Base-by-base conservation (phyloP, 2,329 filamentous ascomycete genomes). In the Esteya vermicola region DNA sequence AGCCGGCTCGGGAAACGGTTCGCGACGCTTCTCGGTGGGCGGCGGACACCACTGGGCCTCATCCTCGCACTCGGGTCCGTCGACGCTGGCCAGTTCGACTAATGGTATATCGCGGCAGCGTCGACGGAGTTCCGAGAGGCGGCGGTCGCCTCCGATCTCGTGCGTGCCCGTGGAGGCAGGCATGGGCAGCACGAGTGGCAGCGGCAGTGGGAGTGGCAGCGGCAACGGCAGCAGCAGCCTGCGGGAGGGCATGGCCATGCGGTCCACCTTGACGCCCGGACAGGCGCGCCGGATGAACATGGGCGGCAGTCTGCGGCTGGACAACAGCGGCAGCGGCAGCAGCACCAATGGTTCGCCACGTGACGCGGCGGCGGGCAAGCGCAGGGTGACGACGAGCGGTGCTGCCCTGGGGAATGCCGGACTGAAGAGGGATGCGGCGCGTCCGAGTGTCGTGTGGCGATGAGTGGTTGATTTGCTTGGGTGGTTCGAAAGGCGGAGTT, bases 251-350 rank as follows among this genome's bases (percentile, higher is more conserved):
- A 36, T 37, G 3, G 40, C 39, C 13, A 40, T 41, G 21, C 19
- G 27, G 23, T 41, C 49, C 28, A 53, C 57, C 4, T 60, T 75
- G 45, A 74, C 70, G 10, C 57, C 66, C 2, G 70, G 69, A 3
- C 71, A 76, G 50, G 72, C 70, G 19, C 57, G 72, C 39, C 62
- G 72, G 34, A 75, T 76, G 70, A 69, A 72, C 47, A 54, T 75
- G 42, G 62, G 64, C 27, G 61, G 61, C 13, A 63, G 58, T 44
- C 48, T 64, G 43, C 53, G 54, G 25, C 22, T 42, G 23, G 53
- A 54, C 8, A 44, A 50, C 33, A 40, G 46, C 31, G 38, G 53
- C 46, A 16, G 30, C 30, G n/a, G 6, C 30, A 16, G 26, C n/a
- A 28, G 10, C 26, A 14, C 12, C 10, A 28, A 28, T 14, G 14